phyloP scores from a whole-genome alignment of 2,329 filamentous ascomycete species.

The Whalleya microplaca region DNA sequence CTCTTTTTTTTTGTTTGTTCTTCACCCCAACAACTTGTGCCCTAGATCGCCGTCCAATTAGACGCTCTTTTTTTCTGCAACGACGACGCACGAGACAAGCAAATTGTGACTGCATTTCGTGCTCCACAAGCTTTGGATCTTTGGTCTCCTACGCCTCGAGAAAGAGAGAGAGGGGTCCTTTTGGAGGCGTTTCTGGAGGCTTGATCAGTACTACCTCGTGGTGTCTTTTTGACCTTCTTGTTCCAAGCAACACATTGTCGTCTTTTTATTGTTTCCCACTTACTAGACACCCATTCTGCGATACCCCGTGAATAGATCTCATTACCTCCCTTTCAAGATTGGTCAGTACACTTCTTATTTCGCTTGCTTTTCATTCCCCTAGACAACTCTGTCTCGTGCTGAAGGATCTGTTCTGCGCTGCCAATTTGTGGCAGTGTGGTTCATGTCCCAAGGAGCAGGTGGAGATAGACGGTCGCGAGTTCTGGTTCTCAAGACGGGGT shows the following conservation, averaged over 20 bases:
- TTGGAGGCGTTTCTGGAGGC: slow-evolving; percentile 28
- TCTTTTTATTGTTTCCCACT: slow-evolving; percentile 28
- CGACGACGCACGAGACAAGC: neutral
- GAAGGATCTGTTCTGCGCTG: slow-evolving; percentile 12
- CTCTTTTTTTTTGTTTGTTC: neutral
- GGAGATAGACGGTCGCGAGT: slow-evolving; percentile 15
- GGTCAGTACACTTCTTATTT: slow-evolving; percentile 32
- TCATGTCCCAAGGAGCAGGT: slow-evolving; percentile 10
- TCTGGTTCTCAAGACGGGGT: slow-evolving; percentile 12
- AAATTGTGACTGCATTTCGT: neutral
- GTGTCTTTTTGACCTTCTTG: slow-evolving; percentile 28
- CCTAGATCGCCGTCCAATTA: neutral
- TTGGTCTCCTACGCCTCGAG: slow-evolving; percentile 6
- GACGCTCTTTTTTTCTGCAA: neutral
- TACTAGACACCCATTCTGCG: slow-evolving; percentile 37
- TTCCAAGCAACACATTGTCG: slow-evolving; percentile 25
- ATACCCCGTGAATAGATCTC: slow-evolving; percentile 42
- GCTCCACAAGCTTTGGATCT: neutral
- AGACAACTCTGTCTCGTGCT: neutral
- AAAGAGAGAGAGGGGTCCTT: slow-evolving; percentile 18
- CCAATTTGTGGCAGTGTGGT: slow-evolving; percentile 8
- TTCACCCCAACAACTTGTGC: neutral
- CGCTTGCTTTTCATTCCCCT: slow-evolving; percentile 10
- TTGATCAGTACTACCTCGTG: slow-evolving; percentile 24
- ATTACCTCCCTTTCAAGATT: slow-evolving; percentile 28